Percentiles rank a stretch among this genome's conserved stretches.
Conservation (phyloP, 225 moss, liverwort and hornwort genomes). For the Bryoerythrophyllum caledonicum region DNA sequence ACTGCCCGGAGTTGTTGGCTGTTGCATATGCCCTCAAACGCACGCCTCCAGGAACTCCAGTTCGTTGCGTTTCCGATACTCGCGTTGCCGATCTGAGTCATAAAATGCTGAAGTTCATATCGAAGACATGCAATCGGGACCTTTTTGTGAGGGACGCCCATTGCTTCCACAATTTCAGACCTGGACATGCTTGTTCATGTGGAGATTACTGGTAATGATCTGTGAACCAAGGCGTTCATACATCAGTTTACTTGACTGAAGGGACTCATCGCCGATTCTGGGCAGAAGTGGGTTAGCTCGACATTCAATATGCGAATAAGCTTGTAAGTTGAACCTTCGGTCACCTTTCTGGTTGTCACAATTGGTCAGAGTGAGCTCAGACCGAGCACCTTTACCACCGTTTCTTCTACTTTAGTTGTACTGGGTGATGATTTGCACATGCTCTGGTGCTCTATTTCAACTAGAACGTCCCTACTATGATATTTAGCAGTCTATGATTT, state of each 20-base stretch:
- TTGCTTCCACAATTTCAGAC: conserved; percentile 49
- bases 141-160: conserved; percentile 51
- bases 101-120: conserved; percentile 41
- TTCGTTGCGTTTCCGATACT: conserved; percentile 43
- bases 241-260: background rate
- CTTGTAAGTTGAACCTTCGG: conserved; percentile 24
- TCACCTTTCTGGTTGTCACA: background rate
- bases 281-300: conserved; percentile 3
- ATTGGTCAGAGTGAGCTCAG: background rate
- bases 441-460: background rate
- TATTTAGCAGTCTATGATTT: background rate
- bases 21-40: conserved; percentile 46
- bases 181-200: conserved; percentile 43
- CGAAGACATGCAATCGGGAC: conserved; percentile 23
- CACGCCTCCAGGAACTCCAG: conserved; percentile 41
- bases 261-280: background rate
- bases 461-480: background rate
- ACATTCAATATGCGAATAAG: conserved; percentile 2
- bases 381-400: background rate
- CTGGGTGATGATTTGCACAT: background rate
- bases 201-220: conserved; percentile 53
- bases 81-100: conserved; percentile 50
- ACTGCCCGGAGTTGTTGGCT: conserved; percentile 49
- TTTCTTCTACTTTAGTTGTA: background rate
- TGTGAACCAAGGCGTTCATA: background rate